These are phyloP conservation scores for Tylopilus rubrobrunneus DNA, from an alignment of 768 basidiomycete genomes.

Conservation along the genomic window DNA sequence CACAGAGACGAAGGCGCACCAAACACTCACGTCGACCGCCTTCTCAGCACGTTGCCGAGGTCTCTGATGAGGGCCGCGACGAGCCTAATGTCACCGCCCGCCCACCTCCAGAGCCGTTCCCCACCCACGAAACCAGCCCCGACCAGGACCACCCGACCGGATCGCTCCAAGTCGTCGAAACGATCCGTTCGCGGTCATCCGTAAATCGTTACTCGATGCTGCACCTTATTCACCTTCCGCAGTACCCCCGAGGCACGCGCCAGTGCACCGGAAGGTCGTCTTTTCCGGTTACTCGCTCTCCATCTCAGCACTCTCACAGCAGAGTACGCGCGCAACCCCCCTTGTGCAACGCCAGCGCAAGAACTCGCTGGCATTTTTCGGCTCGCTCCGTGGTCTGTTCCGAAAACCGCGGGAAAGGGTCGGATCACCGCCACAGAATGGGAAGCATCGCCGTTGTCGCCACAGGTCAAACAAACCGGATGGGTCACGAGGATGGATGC, in stretches of 20 bases:
- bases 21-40: slow-evolving; percentile 16
- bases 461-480: no score
- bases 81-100: background rate
- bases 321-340: background rate
- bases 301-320: background rate
- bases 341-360: slow-evolving; percentile 16
- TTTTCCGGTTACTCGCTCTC: background rate
- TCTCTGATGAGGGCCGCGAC: slow-evolving; percentile 17
- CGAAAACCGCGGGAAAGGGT: slow-evolving; percentile 17
- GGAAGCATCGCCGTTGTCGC: no score
- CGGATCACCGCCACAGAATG: background rate
- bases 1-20: slow-evolving; percentile 1
- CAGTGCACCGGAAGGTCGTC: background rate
- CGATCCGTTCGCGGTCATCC: slow-evolving; percentile 20
- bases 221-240: background rate
- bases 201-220: slow-evolving; percentile 2
- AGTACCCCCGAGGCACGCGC: background rate
- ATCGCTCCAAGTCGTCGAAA: slow-evolving; percentile 26
- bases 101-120: background rate
- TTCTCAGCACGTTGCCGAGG: slow-evolving; percentile 26
- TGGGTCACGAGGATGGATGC: no score
- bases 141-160: slow-evolving; percentile 15
- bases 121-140: slow-evolving; percentile 12
- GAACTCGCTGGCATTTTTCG: slow-evolving; percentile 22
- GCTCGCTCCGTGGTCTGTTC: slow-evolving; percentile 27